Percentiles rank a stretch among this genome's conserved stretches.
Conservation (phyloP, 768 basidiomycete genomes). For the Cystobasidium onofrii region DNA sequence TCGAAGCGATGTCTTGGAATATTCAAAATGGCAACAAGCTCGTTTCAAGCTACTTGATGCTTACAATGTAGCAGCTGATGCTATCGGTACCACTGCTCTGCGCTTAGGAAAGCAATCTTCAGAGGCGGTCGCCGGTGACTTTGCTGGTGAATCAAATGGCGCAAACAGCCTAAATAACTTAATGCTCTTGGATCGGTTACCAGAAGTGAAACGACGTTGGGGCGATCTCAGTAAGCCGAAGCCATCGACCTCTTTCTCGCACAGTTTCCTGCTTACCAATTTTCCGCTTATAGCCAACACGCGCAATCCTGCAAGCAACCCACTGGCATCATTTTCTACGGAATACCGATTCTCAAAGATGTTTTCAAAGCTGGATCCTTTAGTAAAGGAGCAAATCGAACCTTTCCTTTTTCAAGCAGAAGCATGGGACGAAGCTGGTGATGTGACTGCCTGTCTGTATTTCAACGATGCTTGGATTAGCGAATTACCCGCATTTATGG, state of each 20-base stretch:
- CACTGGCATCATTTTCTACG: constrained; percentile 38
- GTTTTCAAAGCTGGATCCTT: constrained; percentile 40
- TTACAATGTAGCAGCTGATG: neutral
- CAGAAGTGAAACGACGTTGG: neutral
- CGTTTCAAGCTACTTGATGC: neutral
- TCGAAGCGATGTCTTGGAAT: neutral
- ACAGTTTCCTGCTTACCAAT: neutral
- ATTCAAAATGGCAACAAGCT: neutral
- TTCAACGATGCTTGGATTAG: constrained; percentile 42
- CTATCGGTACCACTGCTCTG: neutral
- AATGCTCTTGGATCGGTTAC: neutral
- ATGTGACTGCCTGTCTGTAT: constrained; percentile 42
- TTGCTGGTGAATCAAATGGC: neutral
- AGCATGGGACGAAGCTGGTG: neutral
- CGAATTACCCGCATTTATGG: constrained; percentile 38
- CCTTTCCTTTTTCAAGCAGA: constrained; percentile 40
- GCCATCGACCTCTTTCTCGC: neutral
- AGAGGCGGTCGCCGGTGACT: constrained; percentile 11
- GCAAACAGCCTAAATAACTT: neutral
- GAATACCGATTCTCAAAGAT: constrained; percentile 43
- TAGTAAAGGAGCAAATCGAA: constrained; percentile 39
- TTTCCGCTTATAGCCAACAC: neutral
- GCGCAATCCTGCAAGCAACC: constrained; percentile 32
- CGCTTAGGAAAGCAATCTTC: neutral
- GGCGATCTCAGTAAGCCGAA: constrained; percentile 4